Evolutionary conservation across 1,284 basidiomycete species (phyloP), one percentile per base, ranked within the genome.

Genomic region (Lignosus rhinocerotis): DNA sequence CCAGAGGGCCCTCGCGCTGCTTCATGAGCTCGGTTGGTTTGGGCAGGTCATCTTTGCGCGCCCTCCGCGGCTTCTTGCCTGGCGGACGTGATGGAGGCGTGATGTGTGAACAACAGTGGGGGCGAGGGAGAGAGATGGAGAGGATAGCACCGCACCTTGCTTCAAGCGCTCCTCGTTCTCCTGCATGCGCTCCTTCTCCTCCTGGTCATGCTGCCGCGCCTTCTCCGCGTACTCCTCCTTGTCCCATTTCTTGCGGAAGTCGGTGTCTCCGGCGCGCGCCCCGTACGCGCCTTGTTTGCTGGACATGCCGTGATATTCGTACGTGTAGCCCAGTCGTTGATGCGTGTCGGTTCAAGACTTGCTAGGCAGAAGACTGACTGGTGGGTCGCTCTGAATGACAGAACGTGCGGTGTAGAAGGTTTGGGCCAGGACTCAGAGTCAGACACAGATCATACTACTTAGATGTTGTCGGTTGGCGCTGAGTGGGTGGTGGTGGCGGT

Each of bases 11-110:
- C 53, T 93, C 93, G 51, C 94, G 87, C 65, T 86, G 87, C 70
- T 96, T 87, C 85, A 96, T 90, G 54, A 92, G 81, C 67, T 96
- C 87, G 1, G 94, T 97, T 1, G 96, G 92, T 69, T 93, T 94
- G 0, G 94, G 94, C 1, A 94, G 74, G 62, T 92, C 87, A 49
- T 85, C 75, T 45, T 75, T 85, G 65, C 75, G 73, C 59, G 84
- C 82, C 66, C 83, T 86, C 25, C 87, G 76, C 14, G 92, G 91
- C 68, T 85, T 86, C 77, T 94, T 94, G 46, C 94, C 94, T 94
- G 48, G 54, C 44, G 30, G 38, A 53, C 53, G 39, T 39, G 53
- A 49, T 32, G 25, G 19, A 32, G 11, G 12, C 25, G n/a, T 2
- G 39, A 16, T 17, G 12, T 8, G 17, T 16, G 39, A 42, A 16